Percentiles rank a stretch among this genome's conserved stretches.
Evolutionary conservation across 148 eudicot species (phyloP).

Genomic region (Camellia granthamiana): DNA sequence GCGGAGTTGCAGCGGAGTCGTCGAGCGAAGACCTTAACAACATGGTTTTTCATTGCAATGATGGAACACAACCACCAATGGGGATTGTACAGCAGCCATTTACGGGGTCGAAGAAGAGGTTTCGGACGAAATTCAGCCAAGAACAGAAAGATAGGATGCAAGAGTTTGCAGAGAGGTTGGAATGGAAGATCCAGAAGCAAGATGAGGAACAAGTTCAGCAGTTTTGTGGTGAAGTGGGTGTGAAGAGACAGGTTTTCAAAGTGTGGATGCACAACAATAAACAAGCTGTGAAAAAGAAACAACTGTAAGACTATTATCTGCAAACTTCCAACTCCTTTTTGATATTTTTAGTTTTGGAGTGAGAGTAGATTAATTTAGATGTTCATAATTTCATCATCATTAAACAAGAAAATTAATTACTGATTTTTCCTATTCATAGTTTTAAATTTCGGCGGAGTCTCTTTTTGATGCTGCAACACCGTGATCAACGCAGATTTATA

Average conservation of each 20-base stretch:
- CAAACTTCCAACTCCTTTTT: neutral
- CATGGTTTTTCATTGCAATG: constrained; percentile 19
- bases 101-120: constrained; percentile 36
- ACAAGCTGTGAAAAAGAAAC: constrained; percentile 46
- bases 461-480: too few species aligned
- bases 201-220: constrained; percentile 37
- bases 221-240: constrained; percentile 45
- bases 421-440: too few species aligned
- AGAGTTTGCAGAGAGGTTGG: constrained; percentile 44
- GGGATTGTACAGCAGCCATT: neutral
- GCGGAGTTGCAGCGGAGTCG: constrained; percentile 52
- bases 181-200: constrained; percentile 61
- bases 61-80: constrained; percentile 13
- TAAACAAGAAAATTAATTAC: too few species aligned
- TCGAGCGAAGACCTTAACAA: constrained; percentile 71
- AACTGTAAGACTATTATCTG: constrained; percentile 7
- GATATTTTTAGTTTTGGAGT: neutral
- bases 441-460: too few species aligned
- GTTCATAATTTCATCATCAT: neutral
- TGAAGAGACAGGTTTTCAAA: constrained; percentile 54
- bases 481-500: too few species aligned
- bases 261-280: constrained; percentile 76
- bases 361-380: neutral
- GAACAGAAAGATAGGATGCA: constrained; percentile 55
- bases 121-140: constrained; percentile 49